Conservation (phyloP, 805 yeast genomes). For the Nakazawaea molendinolei region DNA sequence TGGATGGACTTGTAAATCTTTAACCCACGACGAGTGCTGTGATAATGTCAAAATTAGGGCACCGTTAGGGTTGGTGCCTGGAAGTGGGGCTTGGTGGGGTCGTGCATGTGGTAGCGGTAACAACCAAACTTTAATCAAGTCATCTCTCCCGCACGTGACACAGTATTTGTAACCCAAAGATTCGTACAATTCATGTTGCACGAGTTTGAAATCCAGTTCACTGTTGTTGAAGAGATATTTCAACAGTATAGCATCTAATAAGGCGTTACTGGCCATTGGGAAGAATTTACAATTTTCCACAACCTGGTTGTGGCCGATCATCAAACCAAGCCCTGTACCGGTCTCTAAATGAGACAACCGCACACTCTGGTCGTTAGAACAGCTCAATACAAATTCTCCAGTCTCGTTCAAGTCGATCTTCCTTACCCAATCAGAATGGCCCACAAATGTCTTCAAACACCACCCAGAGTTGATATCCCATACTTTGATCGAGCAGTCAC, state of each 20-base stretch:
- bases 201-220: slow-evolving; percentile 5
- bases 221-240: slow-evolving; percentile 16
- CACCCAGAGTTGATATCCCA: slow-evolving; percentile 70
- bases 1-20: slow-evolving; percentile 65
- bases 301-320: slow-evolving; percentile 79
- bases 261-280: slow-evolving; percentile 38
- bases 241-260: slow-evolving; percentile 38
- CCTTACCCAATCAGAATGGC: slow-evolving; percentile 89
- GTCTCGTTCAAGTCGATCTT: slow-evolving; percentile 41
- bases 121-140: slow-evolving; percentile 67
- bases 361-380: slow-evolving; percentile 73
- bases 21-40: slow-evolving; percentile 89
- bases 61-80: slow-evolving; percentile 56
- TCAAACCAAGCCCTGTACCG: slow-evolving; percentile 60
- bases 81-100: slow-evolving; percentile 49
- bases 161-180: slow-evolving; percentile 62
- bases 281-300: slow-evolving; percentile 67
- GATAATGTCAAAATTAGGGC: slow-evolving; percentile 45
- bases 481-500: slow-evolving; percentile 53
- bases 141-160: slow-evolving; percentile 77
- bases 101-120: slow-evolving; percentile 59
- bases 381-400: slow-evolving; percentile 59
- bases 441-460: slow-evolving; percentile 57
- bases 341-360: slow-evolving; percentile 58
- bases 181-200: slow-evolving; percentile 20